Evolutionary conservation across 1,284 basidiomycete genomes (phyloP), one percentile per base, ranked within the genome.

Genomic region (Pascua guehoae): DNA sequence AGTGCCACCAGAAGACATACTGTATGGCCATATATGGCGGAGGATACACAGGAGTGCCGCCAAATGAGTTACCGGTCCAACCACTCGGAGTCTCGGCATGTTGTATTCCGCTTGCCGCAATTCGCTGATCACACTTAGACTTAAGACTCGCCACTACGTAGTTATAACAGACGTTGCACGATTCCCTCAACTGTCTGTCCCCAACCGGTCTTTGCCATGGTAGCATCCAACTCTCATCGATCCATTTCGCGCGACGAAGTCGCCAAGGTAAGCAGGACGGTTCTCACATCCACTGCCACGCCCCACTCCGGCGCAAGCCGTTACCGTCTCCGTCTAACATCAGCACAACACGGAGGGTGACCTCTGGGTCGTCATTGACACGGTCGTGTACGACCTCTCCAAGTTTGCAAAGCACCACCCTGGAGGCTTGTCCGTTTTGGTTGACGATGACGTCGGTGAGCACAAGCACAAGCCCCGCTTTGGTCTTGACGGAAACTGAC

Each of bases 301-400:
- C 42, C 17, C 40, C 24, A 45, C n/a, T 45, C 12, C 37, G 12
- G 36, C 32, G 5, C 16, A n/a, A 12, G 11, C 41, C 36, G 15
- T n/a, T 24, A 5, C 5, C 36, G 12, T 11, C 46, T 32, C 48
- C 5, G 10, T 39, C 44, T 45, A 11, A 40, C 12, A 1, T 11
- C 62, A 90, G 88, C 88, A 91, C 76, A 87, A 88, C 79, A 85
- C 83, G 68, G 81, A 84, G 61, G 87, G 84, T 38, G 85, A 89
- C 73, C 73, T 91, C 60, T 92, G 90, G 89, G 78, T 91, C 64
- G 83, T 91, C 57, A 81, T 94, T 63, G 89, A 93, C 72, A 82
- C 86, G n/a, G 87, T 85, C 66, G 88, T 93, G 14, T 92, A 87
- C 75, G 86, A 91, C 72, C 78, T 92, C 24, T 84, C 86, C 53